Evolutionary conservation across 1,284 basidiomycete genomes (phyloP).

Genomic region (Phlebopus sp.): DNA sequence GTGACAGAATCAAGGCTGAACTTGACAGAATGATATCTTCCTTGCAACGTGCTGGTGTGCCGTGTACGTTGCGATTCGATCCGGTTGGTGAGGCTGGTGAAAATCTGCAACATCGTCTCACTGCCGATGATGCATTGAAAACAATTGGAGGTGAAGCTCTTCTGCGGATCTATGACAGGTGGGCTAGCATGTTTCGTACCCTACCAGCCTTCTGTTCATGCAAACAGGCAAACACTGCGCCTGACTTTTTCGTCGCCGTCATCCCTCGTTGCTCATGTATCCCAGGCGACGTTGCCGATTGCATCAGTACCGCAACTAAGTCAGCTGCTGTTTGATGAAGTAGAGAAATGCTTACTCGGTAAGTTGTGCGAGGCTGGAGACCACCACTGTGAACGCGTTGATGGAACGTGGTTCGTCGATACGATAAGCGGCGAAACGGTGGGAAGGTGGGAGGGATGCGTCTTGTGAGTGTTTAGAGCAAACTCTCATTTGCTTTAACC

Average conservation of each 20-base stretch:
- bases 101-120: slow-evolving; percentile 38
- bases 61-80: slow-evolving; percentile 55
- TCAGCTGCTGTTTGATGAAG: slow-evolving; percentile 74
- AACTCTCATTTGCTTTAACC: slow-evolving; percentile 3
- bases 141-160: slow-evolving; percentile 65
- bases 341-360: slow-evolving; percentile 61
- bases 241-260: slow-evolving; percentile 74
- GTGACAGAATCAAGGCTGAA: slow-evolving; percentile 56
- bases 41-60: slow-evolving; percentile 53
- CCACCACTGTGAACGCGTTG: slow-evolving; percentile 50
- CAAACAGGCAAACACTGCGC: slow-evolving; percentile 61
- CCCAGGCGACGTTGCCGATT: slow-evolving; percentile 70
- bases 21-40: slow-evolving; percentile 48
- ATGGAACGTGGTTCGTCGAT: slow-evolving; percentile 77
- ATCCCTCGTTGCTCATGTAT: slow-evolving; percentile 64
- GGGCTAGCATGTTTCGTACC: slow-evolving; percentile 13
- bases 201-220: not conserved
- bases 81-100: slow-evolving; percentile 65
- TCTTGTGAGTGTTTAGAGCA: slow-evolving; percentile 50
- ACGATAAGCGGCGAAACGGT: slow-evolving; percentile 58
- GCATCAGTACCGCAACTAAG: slow-evolving; percentile 69
- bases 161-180: slow-evolving; percentile 67
- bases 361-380: slow-evolving; percentile 66
- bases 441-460: slow-evolving; percentile 77
- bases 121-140: slow-evolving; percentile 30